Evolutionary conservation across 2,329 filamentous ascomycete genomes (phyloP).

Genomic region (Xylariaceae sp.): DNA sequence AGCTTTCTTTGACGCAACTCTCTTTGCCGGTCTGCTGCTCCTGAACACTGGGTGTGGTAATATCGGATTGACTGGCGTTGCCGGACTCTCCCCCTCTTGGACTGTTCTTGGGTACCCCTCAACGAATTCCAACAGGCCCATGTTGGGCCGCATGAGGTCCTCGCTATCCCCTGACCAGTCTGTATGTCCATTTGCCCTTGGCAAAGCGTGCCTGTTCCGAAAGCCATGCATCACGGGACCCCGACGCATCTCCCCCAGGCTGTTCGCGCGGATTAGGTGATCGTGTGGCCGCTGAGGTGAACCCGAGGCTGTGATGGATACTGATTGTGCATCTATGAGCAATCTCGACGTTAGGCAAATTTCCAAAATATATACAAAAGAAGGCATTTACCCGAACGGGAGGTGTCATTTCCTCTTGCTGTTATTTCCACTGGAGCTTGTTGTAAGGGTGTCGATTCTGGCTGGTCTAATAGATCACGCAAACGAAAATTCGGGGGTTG

Average conservation of each 20-base stretch:
- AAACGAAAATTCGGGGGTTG: no score
- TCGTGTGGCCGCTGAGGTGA: neutral
- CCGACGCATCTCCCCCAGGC: neutral
- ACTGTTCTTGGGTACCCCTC: conserved; percentile 7
- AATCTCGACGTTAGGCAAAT: no score
- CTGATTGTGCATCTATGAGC: neutral
- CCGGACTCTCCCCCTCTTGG: conserved; percentile 28
- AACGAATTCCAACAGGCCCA: conserved; percentile 13
- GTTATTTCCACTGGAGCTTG: no score
- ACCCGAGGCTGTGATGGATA: neutral
- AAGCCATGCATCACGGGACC: neutral
- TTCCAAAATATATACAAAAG: no score
- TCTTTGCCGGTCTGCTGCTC: conserved; percentile 42
- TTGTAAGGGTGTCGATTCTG: no score
- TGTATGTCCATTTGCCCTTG: neutral
- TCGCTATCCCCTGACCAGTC: neutral
- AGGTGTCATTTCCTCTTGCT: no score
- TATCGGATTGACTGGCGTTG: conserved; percentile 24
- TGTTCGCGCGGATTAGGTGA: neutral
- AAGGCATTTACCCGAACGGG: no score
- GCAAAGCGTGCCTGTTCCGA: neutral
- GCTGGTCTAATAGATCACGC: no score
- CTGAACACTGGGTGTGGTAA: conserved; percentile 44
- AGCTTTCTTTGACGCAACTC: conserved; percentile 47
- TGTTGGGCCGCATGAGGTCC: conserved; percentile 6